A percentile compares a stretch with the other conserved stretches of the same genome.
Evolutionary conservation across 805 yeast species (phyloP).

Genomic region (Torulaspora gathmanii): DNA sequence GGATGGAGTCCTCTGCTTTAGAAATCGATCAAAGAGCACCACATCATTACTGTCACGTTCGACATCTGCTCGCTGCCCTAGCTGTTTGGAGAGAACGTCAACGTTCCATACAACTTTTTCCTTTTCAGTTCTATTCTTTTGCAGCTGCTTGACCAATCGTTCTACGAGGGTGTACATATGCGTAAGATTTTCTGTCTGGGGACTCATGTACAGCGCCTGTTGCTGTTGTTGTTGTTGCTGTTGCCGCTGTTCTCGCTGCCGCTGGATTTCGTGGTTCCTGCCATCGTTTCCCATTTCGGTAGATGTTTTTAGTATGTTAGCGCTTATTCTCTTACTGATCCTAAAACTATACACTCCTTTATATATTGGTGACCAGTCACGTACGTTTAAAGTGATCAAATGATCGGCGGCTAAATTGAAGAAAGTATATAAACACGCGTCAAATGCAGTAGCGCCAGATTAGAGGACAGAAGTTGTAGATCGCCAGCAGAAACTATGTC

Average conservation of each 20-base stretch:
- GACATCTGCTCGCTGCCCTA: conserved; percentile 12
- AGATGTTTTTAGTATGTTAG: too few relatives aligned
- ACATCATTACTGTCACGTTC: conserved; percentile 13
- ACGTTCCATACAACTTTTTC: conserved; percentile 18
- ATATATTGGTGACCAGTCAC: background rate
- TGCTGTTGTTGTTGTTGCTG: conserved; percentile 17
- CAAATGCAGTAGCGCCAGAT: background rate
- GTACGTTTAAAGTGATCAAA: background rate
- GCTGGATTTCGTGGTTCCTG: conserved; percentile 1
- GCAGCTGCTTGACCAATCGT: conserved; percentile 17
- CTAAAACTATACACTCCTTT: background rate
- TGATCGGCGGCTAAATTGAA: conserved; percentile 8
- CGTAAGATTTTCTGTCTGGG: conserved; percentile 28
- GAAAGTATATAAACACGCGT: background rate
- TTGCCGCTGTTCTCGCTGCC: background rate
- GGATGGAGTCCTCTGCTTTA: conserved; percentile 10
- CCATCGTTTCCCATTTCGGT: background rate
- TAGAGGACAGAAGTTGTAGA: too few relatives aligned
- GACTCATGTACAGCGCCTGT: conserved; percentile 27
- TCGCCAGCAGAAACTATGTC: conserved; percentile 3
- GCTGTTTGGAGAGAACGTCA: conserved; percentile 20
- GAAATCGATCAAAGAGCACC: conserved; percentile 17
- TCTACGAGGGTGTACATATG: conserved; percentile 26
- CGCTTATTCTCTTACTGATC: background rate
- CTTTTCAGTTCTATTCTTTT: conserved; percentile 20